Conservation (phyloP, 2,329 filamentous ascomycete species). For the Penicillium concentricum region DNA sequence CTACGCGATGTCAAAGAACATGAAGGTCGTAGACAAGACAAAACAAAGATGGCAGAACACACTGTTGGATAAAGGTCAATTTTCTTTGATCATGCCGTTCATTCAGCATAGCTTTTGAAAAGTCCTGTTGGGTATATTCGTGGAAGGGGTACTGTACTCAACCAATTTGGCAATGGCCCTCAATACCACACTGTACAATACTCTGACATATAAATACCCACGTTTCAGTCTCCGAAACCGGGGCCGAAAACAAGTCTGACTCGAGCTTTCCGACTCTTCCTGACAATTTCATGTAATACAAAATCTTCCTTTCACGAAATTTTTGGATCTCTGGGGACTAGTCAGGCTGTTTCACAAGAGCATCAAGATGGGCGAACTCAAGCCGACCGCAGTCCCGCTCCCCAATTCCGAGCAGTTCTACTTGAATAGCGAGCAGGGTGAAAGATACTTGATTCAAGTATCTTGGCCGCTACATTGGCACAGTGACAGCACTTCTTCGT, state of each 20-base stretch:
- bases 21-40: not conserved
- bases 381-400: constrained; percentile 2
- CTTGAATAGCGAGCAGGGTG: constrained; percentile 11
- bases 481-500: not conserved
- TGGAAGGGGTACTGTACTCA: not conserved
- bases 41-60: not conserved
- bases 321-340: not conserved
- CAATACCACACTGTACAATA: not conserved
- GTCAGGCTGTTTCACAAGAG: not conserved
- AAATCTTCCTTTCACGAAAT: not conserved
- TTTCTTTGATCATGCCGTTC: not conserved
- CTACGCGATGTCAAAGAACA: not conserved
- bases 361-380: not conserved
- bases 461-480: constrained; percentile 24
- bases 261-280: not conserved
- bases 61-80: not conserved
- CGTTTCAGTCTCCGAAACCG: not conserved
- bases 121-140: not conserved
- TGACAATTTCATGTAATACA: too few relatives aligned
- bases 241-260: not conserved
- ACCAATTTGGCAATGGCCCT: too few relatives aligned
- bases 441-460: constrained; percentile 20
- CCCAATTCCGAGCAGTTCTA: constrained; percentile 22
- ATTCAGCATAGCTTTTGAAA: not conserved
- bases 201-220: not conserved